These are phyloP conservation scores for Paraphoma sp. DNA, from an alignment of 2,329 filamentous ascomycete genomes.

Conservation along the genomic window DNA sequence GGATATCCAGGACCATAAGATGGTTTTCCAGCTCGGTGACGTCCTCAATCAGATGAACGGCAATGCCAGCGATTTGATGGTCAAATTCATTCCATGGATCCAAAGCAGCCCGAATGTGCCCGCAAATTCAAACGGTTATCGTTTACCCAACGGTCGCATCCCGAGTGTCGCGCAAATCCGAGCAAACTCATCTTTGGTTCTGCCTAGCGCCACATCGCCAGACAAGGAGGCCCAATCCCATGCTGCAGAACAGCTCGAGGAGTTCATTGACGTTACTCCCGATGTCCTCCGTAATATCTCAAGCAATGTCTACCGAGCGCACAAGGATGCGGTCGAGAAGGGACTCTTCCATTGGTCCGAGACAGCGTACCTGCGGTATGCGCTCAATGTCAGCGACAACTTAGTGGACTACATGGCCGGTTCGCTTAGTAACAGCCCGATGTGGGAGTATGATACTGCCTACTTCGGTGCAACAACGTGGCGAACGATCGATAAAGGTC, in stretches of 20 bases:
- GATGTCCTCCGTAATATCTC: slow-evolving; percentile 49
- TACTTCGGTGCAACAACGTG: slow-evolving; percentile 68
- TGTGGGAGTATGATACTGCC: slow-evolving; percentile 56
- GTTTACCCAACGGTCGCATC: slow-evolving; percentile 43
- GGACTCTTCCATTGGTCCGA: slow-evolving; percentile 71
- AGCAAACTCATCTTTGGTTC: slow-evolving; percentile 32
- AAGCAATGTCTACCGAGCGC: slow-evolving; percentile 58
- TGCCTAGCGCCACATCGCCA: slow-evolving; percentile 19
- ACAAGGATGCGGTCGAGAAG: slow-evolving; percentile 60
- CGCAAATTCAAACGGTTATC: slow-evolving; percentile 42
- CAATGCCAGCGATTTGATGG: slow-evolving; percentile 54
- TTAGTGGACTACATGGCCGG: slow-evolving; percentile 54
- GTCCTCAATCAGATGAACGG: slow-evolving; percentile 67
- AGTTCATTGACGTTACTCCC: slow-evolving; percentile 26
- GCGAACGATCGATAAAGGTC: slow-evolving; percentile 69
- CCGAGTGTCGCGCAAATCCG: slow-evolving; percentile 37
- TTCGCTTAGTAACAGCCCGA: slow-evolving; percentile 52
- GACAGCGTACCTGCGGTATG: slow-evolving; percentile 67
- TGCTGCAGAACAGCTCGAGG: slow-evolving; percentile 25
- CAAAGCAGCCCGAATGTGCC: slow-evolving; percentile 64
- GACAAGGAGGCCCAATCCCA: slow-evolving; percentile 26
- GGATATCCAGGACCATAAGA: slow-evolving; percentile 67
- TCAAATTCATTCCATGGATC: slow-evolving; percentile 70
- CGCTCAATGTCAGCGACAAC: slow-evolving; percentile 63
- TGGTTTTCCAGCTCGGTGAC: slow-evolving; percentile 69